Evolutionary conservation across 148 eudicot genomes (phyloP).

Genomic region (Silene conica): DNA sequence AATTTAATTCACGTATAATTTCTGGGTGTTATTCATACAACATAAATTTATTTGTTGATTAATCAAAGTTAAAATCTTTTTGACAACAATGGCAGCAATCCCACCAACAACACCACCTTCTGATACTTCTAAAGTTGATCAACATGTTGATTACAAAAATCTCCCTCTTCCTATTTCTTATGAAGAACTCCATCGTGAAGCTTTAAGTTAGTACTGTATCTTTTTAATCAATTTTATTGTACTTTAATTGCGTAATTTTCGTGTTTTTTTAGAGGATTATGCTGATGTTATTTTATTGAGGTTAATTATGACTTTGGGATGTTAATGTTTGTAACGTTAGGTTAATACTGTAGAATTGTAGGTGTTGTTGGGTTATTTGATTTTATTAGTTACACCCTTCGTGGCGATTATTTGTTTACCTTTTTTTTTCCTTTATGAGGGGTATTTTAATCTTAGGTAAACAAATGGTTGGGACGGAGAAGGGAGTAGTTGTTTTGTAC

Average conservation of each 20-base stretch:
- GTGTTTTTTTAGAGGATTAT: too few species aligned
- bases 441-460: too few species aligned
- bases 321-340: constrained; percentile 2
- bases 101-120: background rate
- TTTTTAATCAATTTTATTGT: background rate
- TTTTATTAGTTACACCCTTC: too few species aligned
- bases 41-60: background rate
- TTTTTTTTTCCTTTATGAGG: too few species aligned
- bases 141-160: constrained; percentile 67
- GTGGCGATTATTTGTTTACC: too few species aligned
- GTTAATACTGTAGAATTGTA: too few species aligned
- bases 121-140: constrained; percentile 29
- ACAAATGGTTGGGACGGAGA: too few species aligned
- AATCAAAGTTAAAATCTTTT: constrained; percentile 8
- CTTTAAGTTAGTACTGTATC: constrained; percentile 52
- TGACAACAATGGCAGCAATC: constrained; percentile 8
- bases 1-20: background rate
- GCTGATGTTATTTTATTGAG: background rate
- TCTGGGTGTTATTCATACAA: background rate
- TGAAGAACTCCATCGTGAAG: constrained; percentile 91
- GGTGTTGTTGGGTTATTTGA: too few species aligned
- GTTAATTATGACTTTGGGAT: background rate
- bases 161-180: constrained; percentile 84
- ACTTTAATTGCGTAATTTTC: too few species aligned
- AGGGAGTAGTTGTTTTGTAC: background rate